These are phyloP conservation scores for Solanum ossicruentum DNA, from an alignment of 257 asterid genomes.

Conservation along the genomic window DNA sequence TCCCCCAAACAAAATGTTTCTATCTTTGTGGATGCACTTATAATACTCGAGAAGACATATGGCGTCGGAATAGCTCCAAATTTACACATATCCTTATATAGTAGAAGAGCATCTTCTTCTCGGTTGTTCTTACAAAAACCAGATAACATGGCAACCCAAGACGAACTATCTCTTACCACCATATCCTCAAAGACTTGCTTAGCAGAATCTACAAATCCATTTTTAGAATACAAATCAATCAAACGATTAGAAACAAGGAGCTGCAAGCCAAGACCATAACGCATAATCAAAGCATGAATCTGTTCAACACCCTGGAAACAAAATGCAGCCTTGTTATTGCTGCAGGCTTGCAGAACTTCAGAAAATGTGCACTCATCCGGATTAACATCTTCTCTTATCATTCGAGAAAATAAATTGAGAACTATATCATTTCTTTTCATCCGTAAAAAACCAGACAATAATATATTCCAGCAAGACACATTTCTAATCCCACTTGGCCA, in stretches of 20 bases:
- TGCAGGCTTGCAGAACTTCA: conserved; percentile 32
- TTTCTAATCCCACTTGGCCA: conserved; percentile 8
- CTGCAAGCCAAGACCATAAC: conserved; percentile 30
- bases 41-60: conserved; percentile 56
- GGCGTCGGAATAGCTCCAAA: conserved; percentile 79
- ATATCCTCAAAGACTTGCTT: conserved; percentile 32
- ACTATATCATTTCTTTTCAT: conserved; percentile 17
- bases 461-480: conserved; percentile 19
- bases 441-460: conserved; percentile 8
- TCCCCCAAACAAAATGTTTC: conserved; percentile 42
- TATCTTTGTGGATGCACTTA: conserved; percentile 67
- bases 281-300: conserved; percentile 58
- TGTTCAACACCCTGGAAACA: conserved; percentile 20
- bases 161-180: conserved; percentile 48
- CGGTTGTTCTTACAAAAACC: conserved; percentile 49
- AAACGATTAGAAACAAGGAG: conserved; percentile 46
- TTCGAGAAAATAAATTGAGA: conserved; percentile 19
- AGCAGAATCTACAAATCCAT: conserved; percentile 42
- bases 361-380: conserved; percentile 35
- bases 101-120: conserved; percentile 35
- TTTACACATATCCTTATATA: conserved; percentile 60
- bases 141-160: conserved; percentile 87
- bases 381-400: conserved; percentile 10
- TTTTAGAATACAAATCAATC: conserved; percentile 63
- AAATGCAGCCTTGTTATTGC: conserved; percentile 18